Evolutionary conservation across 768 basidiomycete species (phyloP).

Genomic region (Calvatia gigantea): DNA sequence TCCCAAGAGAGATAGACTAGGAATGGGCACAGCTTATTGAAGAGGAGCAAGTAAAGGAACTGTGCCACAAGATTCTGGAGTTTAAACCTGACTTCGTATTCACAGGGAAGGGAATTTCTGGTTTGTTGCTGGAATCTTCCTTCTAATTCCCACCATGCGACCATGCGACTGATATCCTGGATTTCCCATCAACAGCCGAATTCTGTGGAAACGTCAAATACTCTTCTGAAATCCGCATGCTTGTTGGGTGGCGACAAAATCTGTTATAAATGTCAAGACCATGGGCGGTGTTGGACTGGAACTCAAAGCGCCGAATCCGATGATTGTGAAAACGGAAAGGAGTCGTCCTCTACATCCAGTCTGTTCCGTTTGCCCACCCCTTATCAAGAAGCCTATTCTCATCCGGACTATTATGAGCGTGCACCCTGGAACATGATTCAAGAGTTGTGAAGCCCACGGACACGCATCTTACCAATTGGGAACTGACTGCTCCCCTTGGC

Average conservation of each 20-base stretch:
- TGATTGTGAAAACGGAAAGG: background rate
- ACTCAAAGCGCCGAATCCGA: too few species aligned
- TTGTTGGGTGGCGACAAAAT: background rate
- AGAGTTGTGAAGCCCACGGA: too few species aligned
- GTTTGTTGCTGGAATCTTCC: too few species aligned
- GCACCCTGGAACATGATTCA: too few species aligned
- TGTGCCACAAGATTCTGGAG: conserved; percentile 83
- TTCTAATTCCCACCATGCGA: too few species aligned
- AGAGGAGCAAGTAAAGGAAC: conserved; percentile 91
- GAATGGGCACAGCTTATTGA: conserved; percentile 88
- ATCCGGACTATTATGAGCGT: too few species aligned
- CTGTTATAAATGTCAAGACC: background rate
- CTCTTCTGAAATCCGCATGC: conserved; percentile 1
- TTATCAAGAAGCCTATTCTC: too few species aligned
- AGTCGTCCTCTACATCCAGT: background rate
- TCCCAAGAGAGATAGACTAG: conserved; percentile 93
- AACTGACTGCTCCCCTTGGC: too few species aligned
- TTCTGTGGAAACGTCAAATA: conserved; percentile 9
- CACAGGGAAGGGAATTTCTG: conserved; percentile 97
- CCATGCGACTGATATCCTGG: conserved; percentile 39
- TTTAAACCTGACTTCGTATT: conserved; percentile 94
- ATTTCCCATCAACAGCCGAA: background rate
- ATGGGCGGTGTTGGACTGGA: background rate
- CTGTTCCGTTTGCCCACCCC: too few species aligned
- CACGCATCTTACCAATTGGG: too few species aligned